phyloP scores from a whole-genome alignment of 108 stramenopile genomes.

The Aurantiochytrium sp. region DNA sequence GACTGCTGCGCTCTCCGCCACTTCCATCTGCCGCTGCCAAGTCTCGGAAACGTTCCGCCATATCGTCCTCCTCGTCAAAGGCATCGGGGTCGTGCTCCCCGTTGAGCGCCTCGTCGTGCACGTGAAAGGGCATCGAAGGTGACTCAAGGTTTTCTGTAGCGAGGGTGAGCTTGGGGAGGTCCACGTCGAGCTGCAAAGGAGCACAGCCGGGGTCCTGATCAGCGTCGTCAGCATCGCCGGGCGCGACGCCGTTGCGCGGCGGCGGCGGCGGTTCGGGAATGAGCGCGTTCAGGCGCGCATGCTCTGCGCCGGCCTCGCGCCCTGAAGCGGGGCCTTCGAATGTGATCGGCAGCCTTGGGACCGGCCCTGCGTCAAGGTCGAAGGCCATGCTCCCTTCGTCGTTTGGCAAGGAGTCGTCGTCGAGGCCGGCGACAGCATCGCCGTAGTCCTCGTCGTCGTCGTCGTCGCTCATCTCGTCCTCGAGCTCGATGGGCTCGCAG shows the following conservation, averaged over 20 bases:
- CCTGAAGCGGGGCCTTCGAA: too few species aligned
- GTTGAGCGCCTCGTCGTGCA: neutral
- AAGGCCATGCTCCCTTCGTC: too few species aligned
- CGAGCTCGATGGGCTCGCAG: slow-evolving; percentile 31
- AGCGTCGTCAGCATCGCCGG: neutral
- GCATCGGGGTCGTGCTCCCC: too few species aligned
- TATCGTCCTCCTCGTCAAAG: neutral
- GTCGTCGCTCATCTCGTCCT: slow-evolving; percentile 14
- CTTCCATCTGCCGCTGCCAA: neutral
- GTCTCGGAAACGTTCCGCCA: neutral
- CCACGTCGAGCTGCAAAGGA: neutral
- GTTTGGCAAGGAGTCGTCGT: too few species aligned
- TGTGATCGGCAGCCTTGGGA: too few species aligned
- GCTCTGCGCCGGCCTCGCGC: too few species aligned
- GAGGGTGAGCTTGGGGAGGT: neutral
- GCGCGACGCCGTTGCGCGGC: too few species aligned
- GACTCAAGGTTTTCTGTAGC: neutral
- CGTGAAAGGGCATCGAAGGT: neutral
- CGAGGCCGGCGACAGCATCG: neutral
- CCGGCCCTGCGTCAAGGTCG: too few species aligned
- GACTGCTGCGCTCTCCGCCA: neutral
- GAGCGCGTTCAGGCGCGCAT: too few species aligned
- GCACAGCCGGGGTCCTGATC: neutral
- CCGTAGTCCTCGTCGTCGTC: neutral
- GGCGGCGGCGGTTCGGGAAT: too few species aligned